These are phyloP conservation scores for Pseudogymnoascus sp. DNA, from an alignment of 2,329 filamentous ascomycete genomes.

Conservation along the genomic window DNA sequence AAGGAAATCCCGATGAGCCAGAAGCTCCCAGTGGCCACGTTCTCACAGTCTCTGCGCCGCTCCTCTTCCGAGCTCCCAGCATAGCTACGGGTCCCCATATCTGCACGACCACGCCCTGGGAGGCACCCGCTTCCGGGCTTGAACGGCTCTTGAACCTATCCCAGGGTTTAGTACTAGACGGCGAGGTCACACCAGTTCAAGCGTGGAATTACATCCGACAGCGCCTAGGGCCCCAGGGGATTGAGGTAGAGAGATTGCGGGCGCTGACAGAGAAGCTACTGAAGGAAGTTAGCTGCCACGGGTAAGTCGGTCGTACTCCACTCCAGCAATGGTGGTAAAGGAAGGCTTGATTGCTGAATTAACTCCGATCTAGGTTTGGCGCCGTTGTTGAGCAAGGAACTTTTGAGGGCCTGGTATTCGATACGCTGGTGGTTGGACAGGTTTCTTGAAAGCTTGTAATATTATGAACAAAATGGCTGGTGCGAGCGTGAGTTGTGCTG, in stretches of 20 bases:
- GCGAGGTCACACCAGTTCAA: constrained; percentile 34
- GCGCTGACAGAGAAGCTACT: constrained; percentile 25
- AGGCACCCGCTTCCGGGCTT: constrained; percentile 20
- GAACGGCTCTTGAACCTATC: constrained; percentile 23
- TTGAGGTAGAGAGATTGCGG: constrained; percentile 25
- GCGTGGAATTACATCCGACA: constrained; percentile 31
- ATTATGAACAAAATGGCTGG: background rate
- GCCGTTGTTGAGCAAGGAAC: background rate
- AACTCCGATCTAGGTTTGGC: background rate
- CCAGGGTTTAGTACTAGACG: constrained; percentile 23
- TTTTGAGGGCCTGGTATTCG: background rate
- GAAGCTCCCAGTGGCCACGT: background rate
- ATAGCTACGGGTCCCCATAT: background rate
- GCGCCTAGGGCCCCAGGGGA: constrained; percentile 27
- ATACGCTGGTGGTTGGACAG: background rate
- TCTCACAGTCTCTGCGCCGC: background rate
- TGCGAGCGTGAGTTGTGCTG: background rate
- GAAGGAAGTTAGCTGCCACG: constrained; percentile 32
- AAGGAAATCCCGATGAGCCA: background rate
- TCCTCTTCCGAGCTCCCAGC: background rate
- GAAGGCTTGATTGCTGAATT: background rate
- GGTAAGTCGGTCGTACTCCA: constrained; percentile 23
- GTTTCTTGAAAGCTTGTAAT: background rate
- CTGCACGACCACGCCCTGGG: constrained; percentile 8
- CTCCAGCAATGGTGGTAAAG: background rate